Percentiles rank a stretch among this genome's conserved stretches.
Conservation (phyloP, 805 yeast genomes). For the Metschnikowia gelsemii region DNA sequence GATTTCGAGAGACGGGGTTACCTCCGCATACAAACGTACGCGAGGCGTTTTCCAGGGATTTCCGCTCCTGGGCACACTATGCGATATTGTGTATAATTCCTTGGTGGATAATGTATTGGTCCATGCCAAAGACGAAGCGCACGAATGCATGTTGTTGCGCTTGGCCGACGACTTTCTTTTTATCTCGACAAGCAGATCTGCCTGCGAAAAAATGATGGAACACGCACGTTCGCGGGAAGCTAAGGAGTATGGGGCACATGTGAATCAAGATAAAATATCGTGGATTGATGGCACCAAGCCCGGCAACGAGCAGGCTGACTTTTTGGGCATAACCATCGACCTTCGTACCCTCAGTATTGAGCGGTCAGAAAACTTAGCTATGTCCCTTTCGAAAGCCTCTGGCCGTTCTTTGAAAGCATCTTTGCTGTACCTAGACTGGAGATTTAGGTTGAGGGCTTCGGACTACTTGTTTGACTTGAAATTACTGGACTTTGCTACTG, state of each 20-base stretch:
- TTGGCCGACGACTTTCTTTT: slow-evolving; percentile 84
- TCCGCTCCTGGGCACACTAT: slow-evolving; percentile 68
- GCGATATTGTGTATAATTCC: slow-evolving; percentile 69
- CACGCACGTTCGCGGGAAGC: slow-evolving; percentile 24
- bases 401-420: slow-evolving; percentile 22
- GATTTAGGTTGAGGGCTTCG: slow-evolving; percentile 23
- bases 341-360: slow-evolving; percentile 23
- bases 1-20: too few relatives aligned
- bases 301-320: slow-evolving; percentile 16
- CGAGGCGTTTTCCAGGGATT: slow-evolving; percentile 86
- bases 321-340: slow-evolving; percentile 33
- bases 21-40: slow-evolving; percentile 42
- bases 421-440: slow-evolving; percentile 25
- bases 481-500: slow-evolving; percentile 8
- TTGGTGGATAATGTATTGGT: slow-evolving; percentile 43
- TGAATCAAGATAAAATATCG: slow-evolving; percentile 33
- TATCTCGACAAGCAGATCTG: slow-evolving; percentile 46
- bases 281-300: slow-evolving; percentile 15
- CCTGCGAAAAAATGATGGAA: slow-evolving; percentile 21
- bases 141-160: slow-evolving; percentile 48
- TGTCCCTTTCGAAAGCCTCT: slow-evolving; percentile 12
- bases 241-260: slow-evolving; percentile 34
- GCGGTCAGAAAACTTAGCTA: slow-evolving; percentile 10
- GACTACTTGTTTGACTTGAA: slow-evolving; percentile 22
- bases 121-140: slow-evolving; percentile 16